Conservation (phyloP, 805 yeast species). For the Zygoascus tannicola region DNA sequence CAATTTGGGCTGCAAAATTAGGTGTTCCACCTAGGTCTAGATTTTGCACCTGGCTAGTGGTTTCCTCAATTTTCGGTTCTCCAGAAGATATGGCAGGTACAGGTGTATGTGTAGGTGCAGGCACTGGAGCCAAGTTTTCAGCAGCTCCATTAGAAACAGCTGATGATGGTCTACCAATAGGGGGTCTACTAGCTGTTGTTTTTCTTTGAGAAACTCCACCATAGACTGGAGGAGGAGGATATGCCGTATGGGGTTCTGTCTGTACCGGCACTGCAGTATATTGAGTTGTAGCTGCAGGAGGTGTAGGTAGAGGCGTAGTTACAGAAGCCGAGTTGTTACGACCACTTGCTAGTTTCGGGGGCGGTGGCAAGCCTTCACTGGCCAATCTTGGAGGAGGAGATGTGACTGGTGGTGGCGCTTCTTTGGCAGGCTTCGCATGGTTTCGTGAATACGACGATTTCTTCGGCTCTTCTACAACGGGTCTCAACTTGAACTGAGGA, state of each 20-base stretch:
- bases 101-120: no score
- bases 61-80: no score
- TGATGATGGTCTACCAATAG: no score
- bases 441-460: background rate
- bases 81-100: no score
- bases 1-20: conserved; percentile 28
- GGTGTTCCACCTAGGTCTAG: conserved; percentile 13
- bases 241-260: no score
- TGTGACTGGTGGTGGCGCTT: background rate
- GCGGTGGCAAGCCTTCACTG: background rate
- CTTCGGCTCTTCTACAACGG: background rate
- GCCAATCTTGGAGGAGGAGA: background rate
- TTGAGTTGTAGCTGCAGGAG: no score
- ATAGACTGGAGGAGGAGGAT: conserved; percentile 20
- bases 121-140: no score
- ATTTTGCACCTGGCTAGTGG: background rate
- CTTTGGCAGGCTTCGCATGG: background rate
- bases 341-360: background rate
- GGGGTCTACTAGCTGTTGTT: no score
- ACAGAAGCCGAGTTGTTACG: background rate
- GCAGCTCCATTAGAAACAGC: no score
- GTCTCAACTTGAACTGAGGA: background rate
- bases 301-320: background rate
- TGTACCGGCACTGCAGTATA: no score
- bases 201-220: conserved; percentile 6